Conservation (phyloP, 2,329 filamentous ascomycete species). For the Davidsoniella australis region DNA sequence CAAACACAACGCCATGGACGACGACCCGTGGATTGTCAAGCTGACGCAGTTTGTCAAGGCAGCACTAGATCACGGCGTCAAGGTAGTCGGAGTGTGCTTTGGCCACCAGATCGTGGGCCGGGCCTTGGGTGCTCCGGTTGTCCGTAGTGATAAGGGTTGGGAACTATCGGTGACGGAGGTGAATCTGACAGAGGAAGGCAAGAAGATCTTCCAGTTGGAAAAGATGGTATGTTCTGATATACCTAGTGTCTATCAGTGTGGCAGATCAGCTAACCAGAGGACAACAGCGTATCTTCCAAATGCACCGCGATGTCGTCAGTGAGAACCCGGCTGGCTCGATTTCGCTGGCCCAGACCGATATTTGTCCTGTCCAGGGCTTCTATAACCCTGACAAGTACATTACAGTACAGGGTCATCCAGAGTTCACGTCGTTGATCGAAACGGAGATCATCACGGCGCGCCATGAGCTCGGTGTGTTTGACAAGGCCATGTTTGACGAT, state of each 20-base stretch:
- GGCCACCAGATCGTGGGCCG: slow-evolving; percentile 73
- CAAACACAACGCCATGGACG: slow-evolving; percentile 57
- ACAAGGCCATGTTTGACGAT: slow-evolving; percentile 46
- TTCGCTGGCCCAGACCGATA: slow-evolving; percentile 44
- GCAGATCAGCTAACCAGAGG: too few relatives aligned
- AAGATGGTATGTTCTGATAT: slow-evolving; percentile 27
- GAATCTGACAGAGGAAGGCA: slow-evolving; percentile 50
- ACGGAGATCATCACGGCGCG: slow-evolving; percentile 48
- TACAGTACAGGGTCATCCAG: slow-evolving; percentile 73
- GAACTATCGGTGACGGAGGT: slow-evolving; percentile 62
- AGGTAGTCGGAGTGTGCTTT: slow-evolving; percentile 69
- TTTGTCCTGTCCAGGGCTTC: slow-evolving; percentile 66
- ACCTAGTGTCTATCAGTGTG: not conserved
- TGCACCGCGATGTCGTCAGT: slow-evolving; percentile 67
- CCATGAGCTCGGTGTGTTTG: slow-evolving; percentile 51
- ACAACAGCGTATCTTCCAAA: slow-evolving; percentile 55
- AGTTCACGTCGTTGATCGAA: slow-evolving; percentile 60
- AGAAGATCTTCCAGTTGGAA: slow-evolving; percentile 52
- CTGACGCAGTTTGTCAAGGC: slow-evolving; percentile 50
- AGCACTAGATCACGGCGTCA: slow-evolving; percentile 44
- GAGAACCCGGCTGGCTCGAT: slow-evolving; percentile 44
- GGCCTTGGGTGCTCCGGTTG: slow-evolving; percentile 51
- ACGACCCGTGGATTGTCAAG: slow-evolving; percentile 57
- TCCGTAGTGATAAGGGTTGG: slow-evolving; percentile 53
- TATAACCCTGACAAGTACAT: slow-evolving; percentile 50